phyloP scores from a whole-genome alignment of 306 rosid species.

The Potentilla sterilis region DNA sequence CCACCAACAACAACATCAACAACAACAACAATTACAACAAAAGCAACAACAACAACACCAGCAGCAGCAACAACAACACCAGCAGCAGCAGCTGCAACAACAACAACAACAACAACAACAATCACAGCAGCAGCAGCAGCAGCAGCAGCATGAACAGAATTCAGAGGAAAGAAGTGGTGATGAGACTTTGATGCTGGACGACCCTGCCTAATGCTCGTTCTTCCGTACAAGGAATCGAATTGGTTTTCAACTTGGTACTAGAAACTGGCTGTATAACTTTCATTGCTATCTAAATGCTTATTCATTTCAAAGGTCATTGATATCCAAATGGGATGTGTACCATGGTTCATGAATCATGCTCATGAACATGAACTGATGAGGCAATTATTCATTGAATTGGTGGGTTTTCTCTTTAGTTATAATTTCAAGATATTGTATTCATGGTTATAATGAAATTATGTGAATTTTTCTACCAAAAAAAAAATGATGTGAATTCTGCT shows the following conservation, averaged over 20 bases:
- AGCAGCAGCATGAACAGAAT: background rate
- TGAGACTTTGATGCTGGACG: conserved; percentile 4
- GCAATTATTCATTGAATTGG: conserved; percentile 2
- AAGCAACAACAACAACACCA: background rate
- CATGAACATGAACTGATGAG: background rate
- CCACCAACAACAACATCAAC: background rate
- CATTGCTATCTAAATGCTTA: background rate
- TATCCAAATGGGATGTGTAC: background rate
- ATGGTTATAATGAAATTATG: background rate
- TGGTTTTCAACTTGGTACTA: background rate
- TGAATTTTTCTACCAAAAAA: no score
- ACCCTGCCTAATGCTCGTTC: background rate
- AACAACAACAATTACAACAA: background rate
- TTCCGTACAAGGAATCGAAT: background rate
- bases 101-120: conserved; percentile 3
- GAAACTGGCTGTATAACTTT: background rate
- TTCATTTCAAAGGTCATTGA: background rate
- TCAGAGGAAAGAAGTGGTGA: conserved; percentile 1
- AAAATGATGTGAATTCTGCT: no score
- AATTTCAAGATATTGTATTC: background rate
- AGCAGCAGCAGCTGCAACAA: background rate
- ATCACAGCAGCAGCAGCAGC: background rate
- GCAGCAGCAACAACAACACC: background rate
- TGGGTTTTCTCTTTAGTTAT: background rate
- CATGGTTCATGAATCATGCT: background rate